These are phyloP conservation scores for Nigrospora sphaerica DNA, from an alignment of 2,329 filamentous ascomycete genomes.

Conservation along the genomic window DNA sequence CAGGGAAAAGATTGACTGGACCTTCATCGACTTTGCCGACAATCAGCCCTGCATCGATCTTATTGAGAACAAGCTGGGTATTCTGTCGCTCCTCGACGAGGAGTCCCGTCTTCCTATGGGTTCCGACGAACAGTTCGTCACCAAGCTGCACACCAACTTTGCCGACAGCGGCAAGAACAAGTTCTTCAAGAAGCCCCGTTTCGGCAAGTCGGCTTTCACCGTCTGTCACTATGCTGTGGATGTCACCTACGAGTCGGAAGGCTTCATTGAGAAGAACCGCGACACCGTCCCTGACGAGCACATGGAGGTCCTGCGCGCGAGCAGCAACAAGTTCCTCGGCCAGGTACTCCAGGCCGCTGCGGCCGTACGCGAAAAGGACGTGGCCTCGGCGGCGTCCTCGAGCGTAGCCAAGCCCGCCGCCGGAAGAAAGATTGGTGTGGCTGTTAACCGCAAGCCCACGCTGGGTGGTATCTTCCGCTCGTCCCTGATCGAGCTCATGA, in stretches of 20 bases:
- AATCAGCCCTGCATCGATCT: constrained; percentile 98
- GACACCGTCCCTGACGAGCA: constrained; percentile 98
- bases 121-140: constrained; percentile 93
- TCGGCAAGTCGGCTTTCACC: constrained; percentile 95
- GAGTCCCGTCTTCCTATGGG: constrained; percentile 96
- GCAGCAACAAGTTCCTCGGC: constrained; percentile 76
- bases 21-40: constrained; percentile 98
- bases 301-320: constrained; percentile 82
- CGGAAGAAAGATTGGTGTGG: constrained; percentile 82
- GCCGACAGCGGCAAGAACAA: constrained; percentile 66
- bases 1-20: constrained; percentile 96
- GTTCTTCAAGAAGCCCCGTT: constrained; percentile 98
- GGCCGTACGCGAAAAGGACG: constrained; percentile 83
- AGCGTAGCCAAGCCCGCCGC: constrained; percentile 73
- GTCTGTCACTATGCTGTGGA: constrained; percentile 98
- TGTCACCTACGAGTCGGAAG: constrained; percentile 97
- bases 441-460: constrained; percentile 92
- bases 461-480: constrained; percentile 98
- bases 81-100: constrained; percentile 87
- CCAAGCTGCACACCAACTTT: constrained; percentile 92
- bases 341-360: constrained; percentile 81
- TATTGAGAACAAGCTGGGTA: constrained; percentile 93
- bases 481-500: constrained; percentile 95
- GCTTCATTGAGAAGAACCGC: constrained; percentile 98
- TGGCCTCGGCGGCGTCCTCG: constrained; percentile 53